These are phyloP conservation scores for Diaporthe citriasiana DNA, from an alignment of 2,329 filamentous ascomycete species.

Conservation along the genomic window DNA sequence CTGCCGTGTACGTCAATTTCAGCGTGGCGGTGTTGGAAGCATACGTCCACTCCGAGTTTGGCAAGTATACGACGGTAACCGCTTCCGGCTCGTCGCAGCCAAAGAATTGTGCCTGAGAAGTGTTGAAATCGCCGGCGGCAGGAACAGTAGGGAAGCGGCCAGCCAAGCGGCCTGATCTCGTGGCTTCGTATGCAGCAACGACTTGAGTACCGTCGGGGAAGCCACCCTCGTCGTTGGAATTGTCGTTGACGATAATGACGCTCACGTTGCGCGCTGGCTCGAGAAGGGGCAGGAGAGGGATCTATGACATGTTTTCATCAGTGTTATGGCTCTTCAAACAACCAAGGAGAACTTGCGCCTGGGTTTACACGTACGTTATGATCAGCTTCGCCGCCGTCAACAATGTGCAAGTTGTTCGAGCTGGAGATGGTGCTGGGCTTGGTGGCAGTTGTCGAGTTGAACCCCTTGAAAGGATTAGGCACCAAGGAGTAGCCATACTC, in stretches of 20 bases:
- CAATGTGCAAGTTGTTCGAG: conserved; percentile 53
- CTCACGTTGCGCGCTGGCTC: conserved; percentile 55
- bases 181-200: conserved; percentile 46
- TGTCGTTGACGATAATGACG: conserved; percentile 61
- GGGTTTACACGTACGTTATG: conserved; percentile 53
- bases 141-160: conserved; percentile 62
- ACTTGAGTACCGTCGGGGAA: conserved; percentile 62
- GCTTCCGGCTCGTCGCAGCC: conserved; percentile 55
- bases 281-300: conserved; percentile 63
- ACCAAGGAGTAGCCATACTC: conserved; percentile 44
- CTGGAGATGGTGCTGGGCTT: conserved; percentile 49
- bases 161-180: conserved; percentile 44
- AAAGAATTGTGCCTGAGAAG: conserved; percentile 56
- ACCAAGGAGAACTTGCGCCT: neutral
- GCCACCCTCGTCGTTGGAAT: conserved; percentile 55
- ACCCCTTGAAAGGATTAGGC: conserved; percentile 61
- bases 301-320: neutral
- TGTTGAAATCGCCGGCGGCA: conserved; percentile 50
- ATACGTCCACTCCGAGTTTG: conserved; percentile 57
- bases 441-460: conserved; percentile 47
- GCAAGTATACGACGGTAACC: conserved; percentile 56
- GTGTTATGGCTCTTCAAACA: neutral
- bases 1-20: conserved; percentile 52
- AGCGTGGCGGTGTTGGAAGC: conserved; percentile 50
- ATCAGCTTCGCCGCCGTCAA: conserved; percentile 60